phyloP scores from a whole-genome alignment of 2,329 filamentous ascomycete genomes.

The Didymella keratinophila region DNA sequence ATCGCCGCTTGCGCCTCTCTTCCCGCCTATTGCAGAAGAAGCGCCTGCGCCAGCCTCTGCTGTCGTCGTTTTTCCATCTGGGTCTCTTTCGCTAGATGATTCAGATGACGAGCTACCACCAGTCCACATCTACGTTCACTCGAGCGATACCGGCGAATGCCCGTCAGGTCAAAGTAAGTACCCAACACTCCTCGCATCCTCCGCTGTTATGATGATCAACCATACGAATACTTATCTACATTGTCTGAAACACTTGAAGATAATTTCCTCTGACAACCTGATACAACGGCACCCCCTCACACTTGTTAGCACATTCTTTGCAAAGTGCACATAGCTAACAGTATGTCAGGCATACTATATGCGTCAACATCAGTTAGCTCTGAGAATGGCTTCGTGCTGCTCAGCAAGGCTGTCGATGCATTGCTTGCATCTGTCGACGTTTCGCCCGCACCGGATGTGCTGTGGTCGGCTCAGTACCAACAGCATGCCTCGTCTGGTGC shows the following conservation, averaged over 20 bases:
- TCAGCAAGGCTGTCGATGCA: constrained; percentile 53
- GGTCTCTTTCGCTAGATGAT: constrained; percentile 57
- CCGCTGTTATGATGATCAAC: constrained; percentile 79
- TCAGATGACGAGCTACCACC: constrained; percentile 51
- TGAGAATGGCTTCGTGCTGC: constrained; percentile 42
- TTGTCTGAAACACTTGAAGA: constrained; percentile 98
- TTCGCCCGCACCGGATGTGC: constrained; percentile 48
- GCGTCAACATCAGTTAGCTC: constrained; percentile 56
- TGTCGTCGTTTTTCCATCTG: constrained; percentile 70
- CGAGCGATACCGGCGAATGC: constrained; percentile 92
- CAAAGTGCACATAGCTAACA: constrained; percentile 46
- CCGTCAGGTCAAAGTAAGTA: constrained; percentile 88
- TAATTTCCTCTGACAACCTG: constrained; percentile 86
- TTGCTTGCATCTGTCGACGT: constrained; percentile 53
- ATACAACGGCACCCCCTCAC: constrained; percentile 58
- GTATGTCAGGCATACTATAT: constrained; percentile 64
- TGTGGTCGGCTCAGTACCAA: constrained; percentile 64
- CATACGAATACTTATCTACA: constrained; percentile 99
- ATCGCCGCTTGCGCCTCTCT: constrained; percentile 70
- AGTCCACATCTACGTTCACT: constrained; percentile 74
- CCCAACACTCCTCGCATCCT: constrained; percentile 18
- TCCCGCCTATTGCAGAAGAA: constrained; percentile 75
- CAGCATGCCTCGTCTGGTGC: constrained; percentile 48
- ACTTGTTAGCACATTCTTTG: constrained; percentile 8
- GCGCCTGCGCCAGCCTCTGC: constrained; percentile 77